phyloP scores from a whole-genome alignment of 805 yeast genomes.

The Wickerhamomyces bovis region DNA sequence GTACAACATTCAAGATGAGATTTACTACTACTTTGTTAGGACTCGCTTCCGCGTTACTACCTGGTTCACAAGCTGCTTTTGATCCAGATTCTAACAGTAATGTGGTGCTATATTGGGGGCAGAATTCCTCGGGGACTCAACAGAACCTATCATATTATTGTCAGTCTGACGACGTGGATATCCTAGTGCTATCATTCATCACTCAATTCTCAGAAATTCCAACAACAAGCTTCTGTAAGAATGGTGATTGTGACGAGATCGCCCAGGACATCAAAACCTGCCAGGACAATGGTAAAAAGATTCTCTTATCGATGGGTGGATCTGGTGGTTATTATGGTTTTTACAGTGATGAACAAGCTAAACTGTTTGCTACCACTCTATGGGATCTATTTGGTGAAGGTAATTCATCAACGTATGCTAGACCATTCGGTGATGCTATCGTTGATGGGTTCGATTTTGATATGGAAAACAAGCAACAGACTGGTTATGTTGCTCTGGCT shows the following conservation, averaged over 20 bases:
- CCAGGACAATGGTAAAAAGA: constrained; percentile 73
- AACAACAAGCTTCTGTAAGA: constrained; percentile 35
- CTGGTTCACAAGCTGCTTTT: constrained; percentile 20
- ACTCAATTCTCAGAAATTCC: constrained; percentile 38
- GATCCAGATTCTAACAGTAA: constrained; percentile 41
- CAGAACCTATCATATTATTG: constrained; percentile 50
- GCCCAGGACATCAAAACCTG: constrained; percentile 73
- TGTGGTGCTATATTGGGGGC: constrained; percentile 88
- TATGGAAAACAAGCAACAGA: constrained; percentile 57
- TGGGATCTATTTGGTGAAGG: constrained; percentile 66
- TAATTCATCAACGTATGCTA: constrained; percentile 41
- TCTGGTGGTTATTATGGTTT: constrained; percentile 80
- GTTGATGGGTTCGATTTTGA: constrained; percentile 94
- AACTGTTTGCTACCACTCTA: constrained; percentile 48
- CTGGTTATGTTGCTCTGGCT: constrained; percentile 65
- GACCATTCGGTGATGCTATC: constrained; percentile 63
- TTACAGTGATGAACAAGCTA: constrained; percentile 73
- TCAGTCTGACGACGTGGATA: constrained; percentile 60
- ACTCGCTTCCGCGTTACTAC: neutral
- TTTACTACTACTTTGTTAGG: neutral
- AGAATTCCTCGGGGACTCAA: constrained; percentile 60
- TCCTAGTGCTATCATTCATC: constrained; percentile 67
- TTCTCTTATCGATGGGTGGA: constrained; percentile 73
- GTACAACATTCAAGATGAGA: no score
- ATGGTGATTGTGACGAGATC: constrained; percentile 48